Evolutionary conservation across 805 yeast species (phyloP), one percentile per base, ranked within the genome.

Genomic region (Nakazawaea populi): DNA sequence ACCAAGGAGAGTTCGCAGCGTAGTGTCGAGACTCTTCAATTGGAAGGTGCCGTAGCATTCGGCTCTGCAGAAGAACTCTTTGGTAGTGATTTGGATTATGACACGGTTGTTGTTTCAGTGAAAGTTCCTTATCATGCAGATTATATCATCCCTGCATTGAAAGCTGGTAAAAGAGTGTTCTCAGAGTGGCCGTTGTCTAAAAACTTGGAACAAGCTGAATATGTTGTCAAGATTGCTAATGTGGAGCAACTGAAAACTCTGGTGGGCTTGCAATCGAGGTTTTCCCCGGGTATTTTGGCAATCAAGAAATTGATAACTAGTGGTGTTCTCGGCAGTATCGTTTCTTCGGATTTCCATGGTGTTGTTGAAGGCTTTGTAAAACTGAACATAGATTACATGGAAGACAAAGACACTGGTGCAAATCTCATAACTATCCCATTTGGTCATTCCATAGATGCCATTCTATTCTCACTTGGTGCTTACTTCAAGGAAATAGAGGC

Each of bases 401-500:
- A 48, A 14, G 51, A 42, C 34, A 31, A 42, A 28, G 27, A 48
- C n/a, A 48, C 42, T 42, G 51, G 51, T 42, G 51, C 47, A 28
- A 48, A 44, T 42, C 14, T 42, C 32, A 29, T 42, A n/a, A 48
- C 51, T 18, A 42, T 48, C 24, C 51, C 47, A 18, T 44, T 44
- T 32, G 51, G 51, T 10, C 51, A 48, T 29, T 48, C 47, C 5
- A 35, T 48, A 24, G 51, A 48, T 34, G 51, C 51, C 14, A 42
- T 48, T 52, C 54, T 34, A 12, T 34, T 10, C 12, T 34, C 36
- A 34, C 12, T 34, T 12, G 12, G 36, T 12, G 2, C 36, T 10
- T 34, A 9, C 2, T 34, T 34, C 36, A 34, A 34, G 36, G 36
- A 34, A 34, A 34, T 34, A 9, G 9, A 9, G 12, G 36, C 12